Evolutionary conservation across 2,329 filamentous ascomycete species (phyloP).

Genomic region (Xylaria sp.): DNA sequence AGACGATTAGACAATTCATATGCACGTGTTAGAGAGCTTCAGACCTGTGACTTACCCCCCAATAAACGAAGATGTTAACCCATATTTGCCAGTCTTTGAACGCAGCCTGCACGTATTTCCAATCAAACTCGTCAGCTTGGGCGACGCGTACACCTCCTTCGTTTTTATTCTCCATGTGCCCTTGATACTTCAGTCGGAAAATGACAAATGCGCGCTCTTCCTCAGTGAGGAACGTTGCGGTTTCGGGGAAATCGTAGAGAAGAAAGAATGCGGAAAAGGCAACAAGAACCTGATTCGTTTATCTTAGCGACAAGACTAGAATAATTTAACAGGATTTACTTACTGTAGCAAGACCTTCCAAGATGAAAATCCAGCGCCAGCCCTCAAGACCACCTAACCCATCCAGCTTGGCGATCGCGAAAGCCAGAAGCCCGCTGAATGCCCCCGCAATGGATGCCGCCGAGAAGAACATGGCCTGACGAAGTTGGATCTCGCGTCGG

Average conservation of each 20-base stretch:
- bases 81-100: conserved; percentile 84
- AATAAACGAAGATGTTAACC: conserved; percentile 69
- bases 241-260: conserved; percentile 83
- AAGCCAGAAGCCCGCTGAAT: conserved; percentile 77
- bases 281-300: conserved; percentile 56
- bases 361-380: conserved; percentile 74
- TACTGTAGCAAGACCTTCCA: conserved; percentile 76
- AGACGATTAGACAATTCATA: not conserved
- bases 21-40: not conserved
- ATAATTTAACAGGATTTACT: conserved; percentile 1
- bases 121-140: conserved; percentile 78
- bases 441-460: conserved; percentile 82
- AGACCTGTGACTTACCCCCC: conserved; percentile 62
- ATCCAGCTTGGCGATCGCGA: conserved; percentile 75
- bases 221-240: conserved; percentile 76
- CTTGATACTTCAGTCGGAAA: conserved; percentile 73
- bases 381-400: conserved; percentile 68
- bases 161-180: conserved; percentile 58
- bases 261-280: conserved; percentile 75
- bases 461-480: conserved; percentile 81
- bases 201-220: conserved; percentile 77
- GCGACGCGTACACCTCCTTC: conserved; percentile 55
- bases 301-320: not conserved
- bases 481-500: conserved; percentile 64
- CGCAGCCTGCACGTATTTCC: conserved; percentile 77